These are phyloP conservation scores for Macadamia integrifolia DNA, from an alignment of 164 flowering plant genomes.

Conservation along the genomic window DNA sequence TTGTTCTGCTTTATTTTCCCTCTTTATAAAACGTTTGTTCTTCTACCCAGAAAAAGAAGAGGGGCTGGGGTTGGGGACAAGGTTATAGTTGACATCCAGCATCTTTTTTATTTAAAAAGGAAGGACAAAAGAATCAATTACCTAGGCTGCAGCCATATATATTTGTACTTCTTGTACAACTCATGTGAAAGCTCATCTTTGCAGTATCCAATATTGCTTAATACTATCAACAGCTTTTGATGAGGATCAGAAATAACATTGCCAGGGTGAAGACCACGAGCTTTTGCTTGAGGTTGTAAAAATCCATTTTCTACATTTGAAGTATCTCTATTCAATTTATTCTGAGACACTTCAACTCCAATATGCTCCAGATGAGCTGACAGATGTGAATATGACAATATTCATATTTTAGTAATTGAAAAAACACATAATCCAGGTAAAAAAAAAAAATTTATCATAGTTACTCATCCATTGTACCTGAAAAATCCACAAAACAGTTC, in stretches of 20 bases:
- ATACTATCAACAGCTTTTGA: constrained; percentile 64
- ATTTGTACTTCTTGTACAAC: constrained; percentile 74
- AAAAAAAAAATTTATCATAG: neutral
- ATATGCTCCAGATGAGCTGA: constrained; percentile 82
- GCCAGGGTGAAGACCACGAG: constrained; percentile 49
- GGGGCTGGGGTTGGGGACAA: too few relatives aligned
- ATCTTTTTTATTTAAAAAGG: neutral
- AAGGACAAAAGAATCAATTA: constrained; percentile 10
- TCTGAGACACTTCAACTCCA: constrained; percentile 55
- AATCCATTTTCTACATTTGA: constrained; percentile 53
- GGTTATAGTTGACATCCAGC: too few relatives aligned
- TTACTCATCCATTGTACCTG: constrained; percentile 44
- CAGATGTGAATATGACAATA: constrained; percentile 12
- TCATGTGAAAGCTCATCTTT: constrained; percentile 86
- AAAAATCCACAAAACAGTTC: constrained; percentile 89
- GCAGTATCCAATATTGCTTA: constrained; percentile 96
- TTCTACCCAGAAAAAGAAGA: too few relatives aligned
- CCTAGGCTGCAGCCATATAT: constrained; percentile 77
- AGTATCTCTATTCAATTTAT: constrained; percentile 44
- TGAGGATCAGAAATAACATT: constrained; percentile 59
- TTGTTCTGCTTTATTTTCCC: too few relatives aligned
- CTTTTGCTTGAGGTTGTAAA: constrained; percentile 31
- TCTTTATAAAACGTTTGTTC: too few relatives aligned
- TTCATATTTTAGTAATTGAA: neutral
- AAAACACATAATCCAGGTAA: neutral